phyloP scores from a whole-genome alignment of 805 yeast genomes.

The Priceomyces haplophilus region DNA sequence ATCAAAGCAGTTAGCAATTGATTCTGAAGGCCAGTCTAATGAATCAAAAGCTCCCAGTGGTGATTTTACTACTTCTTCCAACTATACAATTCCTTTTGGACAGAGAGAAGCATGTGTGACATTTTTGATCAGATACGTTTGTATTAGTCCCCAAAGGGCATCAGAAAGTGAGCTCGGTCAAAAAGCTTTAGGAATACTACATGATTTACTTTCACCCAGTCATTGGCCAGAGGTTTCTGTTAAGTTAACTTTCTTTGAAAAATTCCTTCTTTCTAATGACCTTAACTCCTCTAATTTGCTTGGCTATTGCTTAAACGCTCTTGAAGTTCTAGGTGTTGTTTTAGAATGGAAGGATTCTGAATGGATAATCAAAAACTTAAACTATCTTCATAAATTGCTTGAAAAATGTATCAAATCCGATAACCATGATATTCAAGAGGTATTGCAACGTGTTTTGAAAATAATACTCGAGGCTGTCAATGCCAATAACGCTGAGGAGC shows the following conservation, averaged over 20 bases:
- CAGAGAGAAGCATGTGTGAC: slow-evolving; percentile 90
- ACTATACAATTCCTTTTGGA: slow-evolving; percentile 64
- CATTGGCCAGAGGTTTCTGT: slow-evolving; percentile 91
- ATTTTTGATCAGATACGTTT: slow-evolving; percentile 80
- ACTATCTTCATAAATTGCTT: slow-evolving; percentile 65
- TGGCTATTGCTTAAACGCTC: slow-evolving; percentile 82
- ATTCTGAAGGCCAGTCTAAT: background rate
- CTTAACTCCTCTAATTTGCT: slow-evolving; percentile 63
- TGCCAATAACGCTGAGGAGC: slow-evolving; percentile 37
- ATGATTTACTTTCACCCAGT: slow-evolving; percentile 64
- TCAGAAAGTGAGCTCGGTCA: slow-evolving; percentile 81
- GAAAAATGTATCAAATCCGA: slow-evolving; percentile 81
- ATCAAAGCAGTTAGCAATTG: slow-evolving; percentile 22
- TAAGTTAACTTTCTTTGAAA: slow-evolving; percentile 81
- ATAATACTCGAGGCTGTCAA: slow-evolving; percentile 66
- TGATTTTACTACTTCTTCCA: slow-evolving; percentile 47
- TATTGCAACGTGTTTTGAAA: slow-evolving; percentile 70
- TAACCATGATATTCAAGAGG: slow-evolving; percentile 84
- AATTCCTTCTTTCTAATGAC: slow-evolving; percentile 78
- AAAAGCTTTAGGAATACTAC: slow-evolving; percentile 74
- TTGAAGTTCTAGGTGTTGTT: slow-evolving; percentile 83
- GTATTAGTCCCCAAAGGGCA: slow-evolving; percentile 80
- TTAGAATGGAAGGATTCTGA: slow-evolving; percentile 69
- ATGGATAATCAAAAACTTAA: slow-evolving; percentile 76
- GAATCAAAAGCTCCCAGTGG: slow-evolving; percentile 9